Conservation (phyloP, 2,329 filamentous ascomycete genomes). For the Colletotrichum lini region DNA sequence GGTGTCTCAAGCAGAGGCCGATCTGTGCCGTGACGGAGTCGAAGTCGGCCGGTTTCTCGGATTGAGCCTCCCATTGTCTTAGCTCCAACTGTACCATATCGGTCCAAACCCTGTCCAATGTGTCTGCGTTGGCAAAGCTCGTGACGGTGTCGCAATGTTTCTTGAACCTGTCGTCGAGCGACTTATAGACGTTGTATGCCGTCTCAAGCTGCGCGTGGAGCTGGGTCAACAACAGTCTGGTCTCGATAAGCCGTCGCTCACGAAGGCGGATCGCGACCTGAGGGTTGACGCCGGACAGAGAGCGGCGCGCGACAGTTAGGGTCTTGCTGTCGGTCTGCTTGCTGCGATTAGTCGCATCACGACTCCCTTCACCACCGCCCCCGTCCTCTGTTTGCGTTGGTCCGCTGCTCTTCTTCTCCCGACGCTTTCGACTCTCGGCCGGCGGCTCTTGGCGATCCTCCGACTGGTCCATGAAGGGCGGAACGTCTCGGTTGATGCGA, state of each 20-base stretch:
- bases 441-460: neutral
- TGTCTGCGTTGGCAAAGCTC: conserved; percentile 14
- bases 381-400: no score
- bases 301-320: neutral
- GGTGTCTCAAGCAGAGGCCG: conserved; percentile 20
- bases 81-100: conserved; percentile 15
- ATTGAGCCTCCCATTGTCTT: neutral
- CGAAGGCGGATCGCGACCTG: neutral
- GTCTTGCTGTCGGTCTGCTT: neutral
- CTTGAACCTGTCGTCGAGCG: conserved; percentile 1
- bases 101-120: conserved; percentile 23
- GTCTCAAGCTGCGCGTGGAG: conserved; percentile 17
- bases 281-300: neutral
- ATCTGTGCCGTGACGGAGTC: conserved; percentile 16
- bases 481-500: neutral
- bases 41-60: conserved; percentile 5
- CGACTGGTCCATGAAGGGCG: neutral
- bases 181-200: conserved; percentile 28
- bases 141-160: neutral
- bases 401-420: neutral
- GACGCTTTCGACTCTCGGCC: neutral
- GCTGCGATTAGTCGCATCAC: neutral
- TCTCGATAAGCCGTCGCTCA: conserved; percentile 21
- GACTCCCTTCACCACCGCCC: neutral
- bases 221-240: conserved; percentile 25